phyloP scores from a whole-genome alignment of 495 filamentous ascomycete species.

The Pyronema omphalodes region DNA sequence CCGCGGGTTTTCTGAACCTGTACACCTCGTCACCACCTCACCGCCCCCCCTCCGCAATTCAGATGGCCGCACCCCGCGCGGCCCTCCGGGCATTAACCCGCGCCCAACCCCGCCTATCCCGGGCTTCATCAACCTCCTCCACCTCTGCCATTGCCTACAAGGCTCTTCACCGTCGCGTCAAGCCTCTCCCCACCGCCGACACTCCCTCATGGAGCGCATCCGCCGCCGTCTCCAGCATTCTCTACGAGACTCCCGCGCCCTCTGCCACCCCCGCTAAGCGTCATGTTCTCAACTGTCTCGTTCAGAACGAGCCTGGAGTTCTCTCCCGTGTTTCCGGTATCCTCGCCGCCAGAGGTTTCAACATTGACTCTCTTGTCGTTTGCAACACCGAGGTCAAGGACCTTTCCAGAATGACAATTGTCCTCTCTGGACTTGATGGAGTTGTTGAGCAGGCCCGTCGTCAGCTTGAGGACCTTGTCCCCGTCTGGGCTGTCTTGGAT shows the following conservation, averaged over 20 bases:
- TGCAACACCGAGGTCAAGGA: slow-evolving; percentile 98
- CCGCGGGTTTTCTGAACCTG: no score
- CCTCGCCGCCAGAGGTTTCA: slow-evolving; percentile 89
- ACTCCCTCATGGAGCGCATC: slow-evolving; percentile 80
- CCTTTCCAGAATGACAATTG: slow-evolving; percentile 95
- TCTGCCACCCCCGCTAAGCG: slow-evolving; percentile 73
- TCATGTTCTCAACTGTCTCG: slow-evolving; percentile 91
- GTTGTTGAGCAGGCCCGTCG: slow-evolving; percentile 94
- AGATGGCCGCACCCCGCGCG: slow-evolving; percentile 1
- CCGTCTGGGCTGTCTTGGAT: slow-evolving; percentile 94
- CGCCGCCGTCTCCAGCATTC: slow-evolving; percentile 88
- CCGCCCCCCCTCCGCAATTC: slow-evolving; percentile 7
- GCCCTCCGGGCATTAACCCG: slow-evolving; percentile 1
- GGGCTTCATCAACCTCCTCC: slow-evolving; percentile 38
- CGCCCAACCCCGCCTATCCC: slow-evolving; percentile 7
- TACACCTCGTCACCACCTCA: not conserved
- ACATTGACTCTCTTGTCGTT: slow-evolving; percentile 94
- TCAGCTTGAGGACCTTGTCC: slow-evolving; percentile 89
- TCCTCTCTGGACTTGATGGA: slow-evolving; percentile 84
- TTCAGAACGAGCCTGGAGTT: slow-evolving; percentile 97
- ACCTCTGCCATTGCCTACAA: slow-evolving; percentile 95
- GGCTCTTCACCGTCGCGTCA: slow-evolving; percentile 75
- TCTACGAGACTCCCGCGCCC: slow-evolving; percentile 89
- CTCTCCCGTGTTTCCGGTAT: slow-evolving; percentile 92
- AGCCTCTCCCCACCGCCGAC: slow-evolving; percentile 59